Percentiles rank a stretch among this genome's conserved stretches.
Evolutionary conservation across 495 filamentous ascomycete genomes (phyloP).

Genomic region (Penicillium canariense): DNA sequence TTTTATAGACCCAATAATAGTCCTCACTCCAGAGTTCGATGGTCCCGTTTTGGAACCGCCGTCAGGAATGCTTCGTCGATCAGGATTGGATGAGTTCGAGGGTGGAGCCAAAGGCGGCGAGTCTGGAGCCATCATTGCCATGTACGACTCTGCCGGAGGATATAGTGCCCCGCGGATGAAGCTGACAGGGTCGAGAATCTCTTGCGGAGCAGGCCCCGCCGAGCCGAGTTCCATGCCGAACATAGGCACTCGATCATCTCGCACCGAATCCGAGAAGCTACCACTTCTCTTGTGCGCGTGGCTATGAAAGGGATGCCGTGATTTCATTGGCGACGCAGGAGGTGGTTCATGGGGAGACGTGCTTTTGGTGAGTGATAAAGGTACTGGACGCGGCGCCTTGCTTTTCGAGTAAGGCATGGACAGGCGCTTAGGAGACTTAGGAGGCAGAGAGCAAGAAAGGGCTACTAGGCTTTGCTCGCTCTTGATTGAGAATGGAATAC

Average conservation of each 20-base stretch:
- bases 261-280: constrained; percentile 82
- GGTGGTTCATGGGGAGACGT: constrained; percentile 27
- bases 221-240: constrained; percentile 24
- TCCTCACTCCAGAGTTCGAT: constrained; percentile 70
- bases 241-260: constrained; percentile 66
- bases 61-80: constrained; percentile 36
- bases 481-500: constrained; percentile 41
- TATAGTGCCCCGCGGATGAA: constrained; percentile 80
- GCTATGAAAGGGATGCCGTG: constrained; percentile 40
- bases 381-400: constrained; percentile 64
- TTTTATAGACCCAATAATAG: constrained; percentile 80
- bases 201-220: constrained; percentile 30
- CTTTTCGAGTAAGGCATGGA: constrained; percentile 39
- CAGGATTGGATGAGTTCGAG: constrained; percentile 17
- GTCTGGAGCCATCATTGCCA: constrained; percentile 64
- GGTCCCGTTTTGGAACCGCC: constrained; percentile 31
- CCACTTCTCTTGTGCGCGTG: constrained; percentile 68
- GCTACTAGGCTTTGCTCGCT: constrained; percentile 64
- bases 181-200: constrained; percentile 71
- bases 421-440: constrained; percentile 52
- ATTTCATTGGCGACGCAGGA: constrained; percentile 28
- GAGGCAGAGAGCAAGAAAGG: constrained; percentile 81
- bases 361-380: constrained; percentile 31
- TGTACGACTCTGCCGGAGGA: constrained; percentile 72
- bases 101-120: constrained; percentile 50